These are phyloP conservation scores for Trichophyton schoenleinii DNA, from an alignment of 2,329 filamentous ascomycete species.

Conservation along the genomic window DNA sequence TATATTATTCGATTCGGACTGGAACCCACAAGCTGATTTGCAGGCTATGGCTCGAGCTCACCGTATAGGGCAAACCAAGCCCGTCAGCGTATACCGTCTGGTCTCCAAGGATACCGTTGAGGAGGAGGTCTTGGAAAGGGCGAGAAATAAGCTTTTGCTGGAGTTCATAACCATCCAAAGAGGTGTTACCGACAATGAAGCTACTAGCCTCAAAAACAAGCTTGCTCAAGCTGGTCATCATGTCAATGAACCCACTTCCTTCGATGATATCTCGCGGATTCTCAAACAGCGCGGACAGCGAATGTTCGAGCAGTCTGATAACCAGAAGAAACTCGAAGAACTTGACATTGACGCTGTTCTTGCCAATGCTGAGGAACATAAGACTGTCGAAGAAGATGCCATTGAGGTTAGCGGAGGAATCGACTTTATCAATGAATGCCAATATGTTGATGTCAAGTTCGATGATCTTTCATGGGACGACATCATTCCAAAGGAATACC, in stretches of 20 bases:
- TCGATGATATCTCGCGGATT: constrained; percentile 90
- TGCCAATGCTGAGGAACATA: constrained; percentile 91
- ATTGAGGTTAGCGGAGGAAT: constrained; percentile 93
- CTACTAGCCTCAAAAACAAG: constrained; percentile 71
- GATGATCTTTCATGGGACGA: constrained; percentile 91
- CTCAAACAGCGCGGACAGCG: constrained; percentile 97
- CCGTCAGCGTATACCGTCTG: constrained; percentile 89
- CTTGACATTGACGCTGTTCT: constrained; percentile 90
- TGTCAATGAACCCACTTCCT: constrained; percentile 68
- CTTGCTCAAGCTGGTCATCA: constrained; percentile 49
- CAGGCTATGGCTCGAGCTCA: constrained; percentile 98
- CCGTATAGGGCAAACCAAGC: constrained; percentile 90
- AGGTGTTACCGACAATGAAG: constrained; percentile 86
- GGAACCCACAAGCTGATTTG: constrained; percentile 96
- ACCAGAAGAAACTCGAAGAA: constrained; percentile 92
- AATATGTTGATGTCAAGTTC: constrained; percentile 96
- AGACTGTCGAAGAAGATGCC: constrained; percentile 87
- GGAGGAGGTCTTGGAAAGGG: constrained; percentile 90
- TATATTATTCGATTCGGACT: constrained; percentile 89
- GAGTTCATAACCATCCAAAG: constrained; percentile 97
- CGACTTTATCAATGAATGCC: constrained; percentile 78
- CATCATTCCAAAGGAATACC: constrained; percentile 87
- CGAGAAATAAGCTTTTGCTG: constrained; percentile 91
- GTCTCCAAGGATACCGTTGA: constrained; percentile 98
- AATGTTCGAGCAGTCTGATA: constrained; percentile 96